phyloP scores from a whole-genome alignment of 495 filamentous ascomycete genomes.

The Aspergillus sclerotiicarbonarius region DNA sequence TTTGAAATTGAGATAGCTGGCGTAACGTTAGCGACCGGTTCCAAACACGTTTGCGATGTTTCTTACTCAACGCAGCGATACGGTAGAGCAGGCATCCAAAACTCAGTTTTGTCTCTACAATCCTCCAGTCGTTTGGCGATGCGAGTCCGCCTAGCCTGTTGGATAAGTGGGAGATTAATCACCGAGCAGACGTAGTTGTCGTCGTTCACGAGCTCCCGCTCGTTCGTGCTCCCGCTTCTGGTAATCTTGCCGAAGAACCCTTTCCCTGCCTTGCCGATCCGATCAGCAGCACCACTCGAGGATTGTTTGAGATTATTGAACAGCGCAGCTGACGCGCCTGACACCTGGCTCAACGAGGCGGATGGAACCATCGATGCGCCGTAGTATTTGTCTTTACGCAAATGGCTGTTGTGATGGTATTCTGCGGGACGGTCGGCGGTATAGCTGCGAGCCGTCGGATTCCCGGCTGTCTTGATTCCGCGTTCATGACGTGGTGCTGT shows the following conservation, averaged over 20 bases:
- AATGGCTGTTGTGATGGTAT: constrained; percentile 21
- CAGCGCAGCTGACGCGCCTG: constrained; percentile 60
- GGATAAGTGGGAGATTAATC: constrained; percentile 75
- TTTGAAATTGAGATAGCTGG: constrained; percentile 81
- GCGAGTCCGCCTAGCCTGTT: constrained; percentile 80
- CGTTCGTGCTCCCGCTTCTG: constrained; percentile 67
- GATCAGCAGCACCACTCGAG: constrained; percentile 68
- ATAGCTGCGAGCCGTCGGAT: constrained; percentile 56
- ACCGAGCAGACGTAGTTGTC: constrained; percentile 74
- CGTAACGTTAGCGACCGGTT: constrained; percentile 14
- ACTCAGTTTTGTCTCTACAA: constrained; percentile 89
- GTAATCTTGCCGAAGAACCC: constrained; percentile 73
- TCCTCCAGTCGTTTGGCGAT: constrained; percentile 82
- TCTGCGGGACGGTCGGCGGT: constrained; percentile 60
- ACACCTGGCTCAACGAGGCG: constrained; percentile 59
- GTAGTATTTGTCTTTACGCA: constrained; percentile 48
- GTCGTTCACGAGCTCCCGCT: constrained; percentile 67
- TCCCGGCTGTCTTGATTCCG: constrained; percentile 62
- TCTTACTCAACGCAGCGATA: constrained; percentile 83
- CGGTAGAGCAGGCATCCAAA: constrained; percentile 93
- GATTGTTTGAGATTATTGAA: constrained; percentile 71
- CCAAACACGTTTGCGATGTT: neutral
- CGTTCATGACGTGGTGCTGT: constrained; percentile 63
- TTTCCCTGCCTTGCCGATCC: constrained; percentile 70
- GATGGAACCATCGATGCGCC: constrained; percentile 52